phyloP scores from a whole-genome alignment of 1,139 yeast species.

The Candida sanyaensis region DNA sequence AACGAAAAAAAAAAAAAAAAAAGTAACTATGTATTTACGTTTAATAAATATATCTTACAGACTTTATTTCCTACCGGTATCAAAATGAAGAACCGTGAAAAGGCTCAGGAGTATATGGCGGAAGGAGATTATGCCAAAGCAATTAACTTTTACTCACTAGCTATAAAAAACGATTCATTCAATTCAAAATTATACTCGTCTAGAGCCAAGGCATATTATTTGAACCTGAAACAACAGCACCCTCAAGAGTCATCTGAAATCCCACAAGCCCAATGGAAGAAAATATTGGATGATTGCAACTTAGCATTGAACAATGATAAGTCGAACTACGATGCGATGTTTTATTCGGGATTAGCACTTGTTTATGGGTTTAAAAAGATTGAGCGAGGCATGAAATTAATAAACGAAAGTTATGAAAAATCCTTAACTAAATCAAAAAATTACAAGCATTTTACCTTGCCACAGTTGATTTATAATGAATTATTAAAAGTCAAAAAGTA shows the following conservation, averaged over 20 bases:
- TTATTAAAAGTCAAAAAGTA: slow-evolving; percentile 21
- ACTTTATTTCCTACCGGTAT: too few relatives aligned
- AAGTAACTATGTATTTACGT: too few relatives aligned
- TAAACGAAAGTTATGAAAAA: slow-evolving; percentile 30
- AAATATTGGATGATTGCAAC: slow-evolving; percentile 27
- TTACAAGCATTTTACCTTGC: slow-evolving; percentile 18
- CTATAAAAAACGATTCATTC: slow-evolving; percentile 16
- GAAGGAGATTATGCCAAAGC: slow-evolving; percentile 20
- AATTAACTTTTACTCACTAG: slow-evolving; percentile 20
- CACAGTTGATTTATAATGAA: slow-evolving; percentile 20
- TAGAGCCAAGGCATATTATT: slow-evolving; percentile 21
- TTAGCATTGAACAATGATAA: slow-evolving; percentile 28
- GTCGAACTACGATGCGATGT: slow-evolving; percentile 21
- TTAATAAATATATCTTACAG: too few relatives aligned
- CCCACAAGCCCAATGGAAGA: slow-evolving; percentile 17
- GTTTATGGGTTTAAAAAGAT: slow-evolving; percentile 24
- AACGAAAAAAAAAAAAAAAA: too few relatives aligned
- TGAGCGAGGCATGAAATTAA: slow-evolving; percentile 26
- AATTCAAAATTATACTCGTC: slow-evolving; percentile 16
- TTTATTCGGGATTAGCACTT: slow-evolving; percentile 27
- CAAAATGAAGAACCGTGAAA: slow-evolving; percentile 10
- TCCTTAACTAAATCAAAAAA: slow-evolving; percentile 24
- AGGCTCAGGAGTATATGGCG: slow-evolving; percentile 13
- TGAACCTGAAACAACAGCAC: slow-evolving; percentile 8
- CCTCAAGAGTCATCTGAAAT: slow-evolving; percentile 1